Base-by-base conservation (phyloP, 495 filamentous ascomycete genomes). In the Aspergillus cristatus region DNA sequence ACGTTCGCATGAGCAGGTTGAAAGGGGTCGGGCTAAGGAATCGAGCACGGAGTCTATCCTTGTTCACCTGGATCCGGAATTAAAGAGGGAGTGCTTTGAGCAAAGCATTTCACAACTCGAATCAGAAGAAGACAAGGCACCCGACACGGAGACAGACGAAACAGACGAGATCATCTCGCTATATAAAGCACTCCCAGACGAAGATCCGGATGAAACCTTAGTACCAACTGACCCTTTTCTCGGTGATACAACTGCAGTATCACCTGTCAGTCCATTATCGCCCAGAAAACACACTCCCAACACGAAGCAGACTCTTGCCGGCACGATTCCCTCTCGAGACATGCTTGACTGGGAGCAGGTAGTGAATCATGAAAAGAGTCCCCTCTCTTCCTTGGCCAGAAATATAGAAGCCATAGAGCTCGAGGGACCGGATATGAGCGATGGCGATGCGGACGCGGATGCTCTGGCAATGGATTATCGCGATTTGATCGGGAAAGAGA, bases 1-100 rank as follows among this genome's bases (percentile, higher is more conserved):
- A 4, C 20, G 20, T 24, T 4, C 20, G 4, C 20, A 4, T 24
- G 4, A 4, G 20, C 20, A 24, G 20, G 20, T 4, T 4, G 20
- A 24, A 24, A 4, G 20, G 8, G 8, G 20, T 8, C 4, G 4
- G 4, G 20, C 20, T 8, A 18, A 17, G 7, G 14, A 28, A 12
- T 11, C 8, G 5, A 41, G 29, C 17, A 14, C 31, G 12, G 17
- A 35, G 20, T 33, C 37, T n/a, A 25, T 40, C 3, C 8, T 33
- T 12, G 28, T 40, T 17, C 33, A 33, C 17, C 11, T 40, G 18
- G 15, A 32, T 18, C 28, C 37, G 16, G 29, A 41, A 46, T 37
- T 46, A 38, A 4, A 24, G 4, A 24, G 20, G 4, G 20, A 24
- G 20, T 24, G 8, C 20, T 8, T 24, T 8, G 20, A 24, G 20